Evolutionary conservation across 108 stramenopile genomes (phyloP), one percentile per base, ranked within the genome.

Genomic region (Epithemia pelagica): DNA sequence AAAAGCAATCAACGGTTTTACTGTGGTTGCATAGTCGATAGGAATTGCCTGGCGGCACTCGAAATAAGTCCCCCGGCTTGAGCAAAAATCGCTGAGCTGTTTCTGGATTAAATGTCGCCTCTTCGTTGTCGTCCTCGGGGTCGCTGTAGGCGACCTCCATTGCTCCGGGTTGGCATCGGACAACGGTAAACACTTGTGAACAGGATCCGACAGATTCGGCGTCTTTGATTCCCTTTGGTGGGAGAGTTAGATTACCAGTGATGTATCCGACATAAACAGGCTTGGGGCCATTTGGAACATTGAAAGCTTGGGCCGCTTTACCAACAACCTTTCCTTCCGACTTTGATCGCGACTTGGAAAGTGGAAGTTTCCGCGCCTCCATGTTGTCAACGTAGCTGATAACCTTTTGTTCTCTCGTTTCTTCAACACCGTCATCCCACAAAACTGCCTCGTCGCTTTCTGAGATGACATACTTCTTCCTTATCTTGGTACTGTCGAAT

Each of bases 11-110:
- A 8, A 74, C 79, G 18, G 68, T 75, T 61, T 69, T 77, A 26
- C 88, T 89, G 71, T 96, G 97, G 77, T 98, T 98, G 67, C 93
- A 77, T 28, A 97, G 75, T 51, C 94, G 68, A 67, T 98, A 98
- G 28, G 84, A 80, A 70, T 97, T 98, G 53, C 91, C 91, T 7
- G 96, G 95, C 27, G 98, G 98, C 30, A 98, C 84, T 30, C 89
- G 87, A 70, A 98, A 98, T 70, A 90, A 81, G 77, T 98, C 98
- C 0, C 98, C 96, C 53, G 88, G 81, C 29, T 80, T 73, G 28
- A 98, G 74, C 28, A 95, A 74, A 75, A 87, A 97, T 27, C 98
- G 77, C 73, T 90, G 86, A 18, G 96, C 96, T 1, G 80, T 90
- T 20, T 77, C 75, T 18, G 80, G 72, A 74, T 93, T 81, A 30